A percentile compares a stretch with the other conserved stretches of the same genome.
These are phyloP conservation scores for Talaromyces sp. DNA, from an alignment of 2,329 filamentous ascomycete genomes.

Conservation along the genomic window DNA sequence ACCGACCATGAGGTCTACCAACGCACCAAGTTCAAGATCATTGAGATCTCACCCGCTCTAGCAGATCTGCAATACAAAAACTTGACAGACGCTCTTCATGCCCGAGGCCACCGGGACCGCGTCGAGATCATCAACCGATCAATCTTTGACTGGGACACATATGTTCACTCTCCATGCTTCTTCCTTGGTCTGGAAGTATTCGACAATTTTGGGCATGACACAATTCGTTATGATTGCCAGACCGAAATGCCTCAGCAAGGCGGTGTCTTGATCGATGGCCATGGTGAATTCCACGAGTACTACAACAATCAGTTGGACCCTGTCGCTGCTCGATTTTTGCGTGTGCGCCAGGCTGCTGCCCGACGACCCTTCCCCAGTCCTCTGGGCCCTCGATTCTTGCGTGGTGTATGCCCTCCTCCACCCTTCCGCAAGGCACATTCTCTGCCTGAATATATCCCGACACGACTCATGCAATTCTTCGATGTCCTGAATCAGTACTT, in stretches of 20 bases:
- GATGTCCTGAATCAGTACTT: conserved; percentile 86
- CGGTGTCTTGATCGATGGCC: conserved; percentile 78
- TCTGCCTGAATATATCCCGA: conserved; percentile 88
- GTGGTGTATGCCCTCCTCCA: conserved; percentile 64
- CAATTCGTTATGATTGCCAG: conserved; percentile 81
- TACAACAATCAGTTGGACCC: conserved; percentile 82
- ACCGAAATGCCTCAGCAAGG: conserved; percentile 86
- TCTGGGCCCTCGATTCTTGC: conserved; percentile 54
- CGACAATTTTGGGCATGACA: conserved; percentile 96
- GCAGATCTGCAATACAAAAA: conserved; percentile 76
- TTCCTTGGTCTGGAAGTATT: conserved; percentile 98
- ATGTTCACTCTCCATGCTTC: conserved; percentile 91
- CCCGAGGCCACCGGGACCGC: conserved; percentile 76
- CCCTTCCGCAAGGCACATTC: conserved; percentile 78
- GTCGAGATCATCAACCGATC: conserved; percentile 94
- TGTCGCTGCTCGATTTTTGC: conserved; percentile 77
- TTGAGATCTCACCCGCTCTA: conserved; percentile 86
- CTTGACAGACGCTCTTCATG: conserved; percentile 66
- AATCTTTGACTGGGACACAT: conserved; percentile 89
- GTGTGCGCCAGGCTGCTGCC: conserved; percentile 76
- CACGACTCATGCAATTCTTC: conserved; percentile 94
- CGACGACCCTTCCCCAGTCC: conserved; percentile 48
- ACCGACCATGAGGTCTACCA: conserved; percentile 90
- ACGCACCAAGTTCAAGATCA: conserved; percentile 90
- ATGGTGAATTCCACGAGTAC: conserved; percentile 94